Conservation (phyloP, 345 rosid species). For the Nephelium lappaceum region DNA sequence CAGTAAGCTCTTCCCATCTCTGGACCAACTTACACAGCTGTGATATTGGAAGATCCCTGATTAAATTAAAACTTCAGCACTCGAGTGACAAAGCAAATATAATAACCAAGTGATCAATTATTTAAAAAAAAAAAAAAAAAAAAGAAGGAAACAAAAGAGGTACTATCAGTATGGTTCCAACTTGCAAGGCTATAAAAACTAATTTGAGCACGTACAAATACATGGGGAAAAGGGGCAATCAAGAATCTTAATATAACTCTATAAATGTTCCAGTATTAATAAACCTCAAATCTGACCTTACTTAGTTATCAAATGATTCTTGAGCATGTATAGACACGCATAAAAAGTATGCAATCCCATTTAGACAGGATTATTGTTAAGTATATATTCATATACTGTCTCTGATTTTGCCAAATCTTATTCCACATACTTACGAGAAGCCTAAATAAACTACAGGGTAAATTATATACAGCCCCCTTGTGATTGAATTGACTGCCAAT, state of each 20-base stretch:
- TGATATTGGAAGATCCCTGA: slow-evolving; percentile 73
- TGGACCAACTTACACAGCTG: slow-evolving; percentile 55
- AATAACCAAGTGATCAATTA: neutral
- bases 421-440: neutral
- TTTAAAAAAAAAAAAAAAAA: too few species aligned
- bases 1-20: slow-evolving; percentile 65
- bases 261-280: neutral
- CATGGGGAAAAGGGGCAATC: neutral
- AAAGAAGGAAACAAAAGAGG: neutral
- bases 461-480: neutral
- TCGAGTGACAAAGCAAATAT: slow-evolving; percentile 8
- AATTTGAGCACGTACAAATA: neutral
- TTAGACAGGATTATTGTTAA: neutral
- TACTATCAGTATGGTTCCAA: neutral
- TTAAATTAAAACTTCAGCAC: slow-evolving; percentile 33
- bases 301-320: neutral
- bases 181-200: neutral
- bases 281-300: neutral
- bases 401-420: neutral
- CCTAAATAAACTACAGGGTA: neutral
- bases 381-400: neutral
- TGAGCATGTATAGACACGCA: neutral
- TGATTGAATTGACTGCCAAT: neutral
- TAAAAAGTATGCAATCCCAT: neutral
- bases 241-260: neutral